Conservation (phyloP, 306 rosid species). For the Quillaja saponaria region DNA sequence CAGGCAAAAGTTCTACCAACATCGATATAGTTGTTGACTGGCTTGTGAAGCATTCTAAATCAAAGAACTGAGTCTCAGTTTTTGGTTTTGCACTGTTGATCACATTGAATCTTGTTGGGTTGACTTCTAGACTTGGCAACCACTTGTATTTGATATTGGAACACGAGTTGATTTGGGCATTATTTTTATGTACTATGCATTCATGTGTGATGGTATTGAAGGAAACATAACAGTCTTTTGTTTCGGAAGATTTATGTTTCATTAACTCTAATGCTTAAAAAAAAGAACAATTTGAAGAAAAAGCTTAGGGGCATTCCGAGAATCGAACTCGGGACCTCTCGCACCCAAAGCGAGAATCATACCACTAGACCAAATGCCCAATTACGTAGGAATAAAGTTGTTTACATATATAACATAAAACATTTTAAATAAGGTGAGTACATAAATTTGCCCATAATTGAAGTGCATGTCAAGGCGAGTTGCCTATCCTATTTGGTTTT, state of each 20-base stretch:
- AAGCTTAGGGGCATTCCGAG: conserved; percentile 43
- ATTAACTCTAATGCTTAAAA: too few relatives aligned
- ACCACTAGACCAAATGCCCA: conserved; percentile 65
- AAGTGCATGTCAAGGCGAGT: too few relatives aligned
- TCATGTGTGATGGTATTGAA: conserved; percentile 15
- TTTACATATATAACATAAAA: too few relatives aligned
- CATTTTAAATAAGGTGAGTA: too few relatives aligned
- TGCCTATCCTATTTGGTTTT: too few relatives aligned
- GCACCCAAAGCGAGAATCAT: conserved; percentile 62
- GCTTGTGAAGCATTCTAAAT: conserved; percentile 69
- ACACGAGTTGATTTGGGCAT: too few relatives aligned
- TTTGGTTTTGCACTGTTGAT: conserved; percentile 13
- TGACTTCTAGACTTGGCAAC: conserved; percentile 23
- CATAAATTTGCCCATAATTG: too few relatives aligned
- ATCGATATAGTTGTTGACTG: conserved; percentile 60
- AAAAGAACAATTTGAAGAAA: too few relatives aligned
- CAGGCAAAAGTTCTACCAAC: conserved; percentile 72
- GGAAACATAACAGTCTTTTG: conserved; percentile 11
- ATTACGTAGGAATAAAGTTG: too few relatives aligned
- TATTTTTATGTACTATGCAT: too few relatives aligned
- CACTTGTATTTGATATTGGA: too few relatives aligned
- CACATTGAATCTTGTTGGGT: conserved; percentile 11
- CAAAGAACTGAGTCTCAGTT: conserved; percentile 47
- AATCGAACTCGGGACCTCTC: conserved; percentile 56
- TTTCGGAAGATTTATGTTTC: conserved; percentile 13